Evolutionary conservation across 176 grass and related monocot genomes (phyloP), one percentile per base, ranked within the genome.

Genomic region (Triticum dicoccoides): DNA sequence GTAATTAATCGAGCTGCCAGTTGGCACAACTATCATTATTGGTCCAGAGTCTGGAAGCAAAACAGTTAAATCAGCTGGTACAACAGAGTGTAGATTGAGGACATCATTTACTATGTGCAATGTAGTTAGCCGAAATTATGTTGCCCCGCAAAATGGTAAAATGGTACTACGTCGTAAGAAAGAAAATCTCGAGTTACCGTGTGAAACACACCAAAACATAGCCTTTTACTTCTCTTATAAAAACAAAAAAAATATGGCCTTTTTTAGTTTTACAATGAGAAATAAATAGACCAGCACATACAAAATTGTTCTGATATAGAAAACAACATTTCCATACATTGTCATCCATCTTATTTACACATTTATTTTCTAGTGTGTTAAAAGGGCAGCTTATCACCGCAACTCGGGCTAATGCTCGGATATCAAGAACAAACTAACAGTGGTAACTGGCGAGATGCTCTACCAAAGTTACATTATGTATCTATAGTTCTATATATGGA

Each of bases 401-500:
- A 23, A 37, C 27, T 66, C n/a, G 25, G 20, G 4, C 20, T n/a
- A 79, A 11, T 62, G 63, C 37, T 33, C 5, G 42, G 25, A 45
- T 27, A 63, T 86, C 23, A n/a, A 61, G 37, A 86, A 6, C 51
- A 65, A 27, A 76, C 14, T 51, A 11, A 21, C 13, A 9, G 20
- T n/a, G 49, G 9, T 17, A 73, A 69, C 12, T 7, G 8, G 5
- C 24, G 25, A 69, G 52, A 83, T 62, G 37, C 27, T 83, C 0
- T 69, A 59, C 24, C 34, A 21, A 49, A 49, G 2, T 61, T 71
- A 78, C 45, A 88, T 78, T 62, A 51, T 65, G 69, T 30, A 38
- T 52, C 38, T 8, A 73, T 27, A 32, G 9, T 14, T 20, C 69
- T 94, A 94, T 61, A 91, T 75, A 82, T 79, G 66, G 76, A 97